These are phyloP conservation scores for Aspergillus unguis DNA, from an alignment of 2,329 filamentous ascomycete species.

Conservation along the genomic window DNA sequence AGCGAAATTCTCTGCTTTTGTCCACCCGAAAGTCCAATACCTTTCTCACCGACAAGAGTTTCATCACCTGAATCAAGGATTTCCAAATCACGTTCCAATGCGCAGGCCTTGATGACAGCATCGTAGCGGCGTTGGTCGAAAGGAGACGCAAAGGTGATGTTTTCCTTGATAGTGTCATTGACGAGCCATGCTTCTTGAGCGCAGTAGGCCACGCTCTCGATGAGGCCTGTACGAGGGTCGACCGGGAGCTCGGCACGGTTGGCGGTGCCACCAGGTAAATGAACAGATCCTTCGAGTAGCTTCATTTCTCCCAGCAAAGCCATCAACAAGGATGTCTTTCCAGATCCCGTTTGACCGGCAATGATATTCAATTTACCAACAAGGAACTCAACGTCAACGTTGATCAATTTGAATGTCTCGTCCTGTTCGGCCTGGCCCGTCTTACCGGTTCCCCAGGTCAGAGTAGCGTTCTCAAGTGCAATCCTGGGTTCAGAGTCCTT, in stretches of 20 bases:
- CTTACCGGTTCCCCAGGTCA: constrained; percentile 72
- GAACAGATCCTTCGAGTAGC: constrained; percentile 72
- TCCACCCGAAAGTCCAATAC: constrained; percentile 91
- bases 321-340: constrained; percentile 95
- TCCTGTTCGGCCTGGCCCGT: constrained; percentile 55
- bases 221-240: constrained; percentile 79
- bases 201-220: constrained; percentile 92
- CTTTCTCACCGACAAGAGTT: constrained; percentile 94
- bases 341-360: constrained; percentile 86
- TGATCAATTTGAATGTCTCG: constrained; percentile 75
- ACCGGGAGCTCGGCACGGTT: constrained; percentile 74
- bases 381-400: constrained; percentile 77
- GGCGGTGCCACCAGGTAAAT: constrained; percentile 78
- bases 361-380: constrained; percentile 89
- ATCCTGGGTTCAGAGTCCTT: constrained; percentile 71
- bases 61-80: constrained; percentile 91
- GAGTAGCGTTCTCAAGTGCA: constrained; percentile 77
- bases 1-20: constrained; percentile 97
- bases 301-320: constrained; percentile 96
- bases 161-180: constrained; percentile 92
- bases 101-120: constrained; percentile 85
- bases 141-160: constrained; percentile 84
- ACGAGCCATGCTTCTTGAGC: constrained; percentile 96
- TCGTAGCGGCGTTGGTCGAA: constrained; percentile 80
- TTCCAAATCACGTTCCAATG: constrained; percentile 82